A percentile compares a stretch with the other conserved stretches of the same genome.
Conservation (phyloP, 495 filamentous ascomycete species). For the Evernia prunastri region DNA sequence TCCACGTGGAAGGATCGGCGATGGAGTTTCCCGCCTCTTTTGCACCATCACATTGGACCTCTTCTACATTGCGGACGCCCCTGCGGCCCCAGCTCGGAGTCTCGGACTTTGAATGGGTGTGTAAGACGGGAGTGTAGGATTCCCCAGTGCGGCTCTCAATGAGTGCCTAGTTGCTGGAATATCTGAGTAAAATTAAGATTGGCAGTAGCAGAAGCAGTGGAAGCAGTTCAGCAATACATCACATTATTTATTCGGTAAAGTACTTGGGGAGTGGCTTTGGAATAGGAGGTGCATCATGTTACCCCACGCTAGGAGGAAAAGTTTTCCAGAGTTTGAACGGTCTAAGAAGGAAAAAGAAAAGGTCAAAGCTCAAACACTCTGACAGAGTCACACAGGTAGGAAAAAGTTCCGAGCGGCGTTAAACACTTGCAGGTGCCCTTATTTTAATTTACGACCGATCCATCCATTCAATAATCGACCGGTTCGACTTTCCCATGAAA, state of each 20-base stretch:
- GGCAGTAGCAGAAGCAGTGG: not conserved
- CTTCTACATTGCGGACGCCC: not conserved
- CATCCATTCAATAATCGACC: not conserved
- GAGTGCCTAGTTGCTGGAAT: not conserved
- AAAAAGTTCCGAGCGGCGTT: slow-evolving; percentile 9
- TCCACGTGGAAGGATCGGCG: slow-evolving; percentile 16
- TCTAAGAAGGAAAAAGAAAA: not conserved
- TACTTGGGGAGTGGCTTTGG: not conserved
- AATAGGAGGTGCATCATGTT: not conserved
- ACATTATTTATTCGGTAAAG: not conserved
- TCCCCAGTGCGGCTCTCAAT: not conserved
- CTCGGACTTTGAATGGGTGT: not conserved
- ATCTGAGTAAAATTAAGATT: not conserved
- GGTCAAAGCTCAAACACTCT: slow-evolving; percentile 12
- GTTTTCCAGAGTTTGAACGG: slow-evolving; percentile 1
- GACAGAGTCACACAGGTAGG: not conserved
- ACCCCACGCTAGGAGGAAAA: slow-evolving; percentile 10
- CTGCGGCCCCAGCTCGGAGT: not conserved
- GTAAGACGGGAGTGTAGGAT: not conserved
- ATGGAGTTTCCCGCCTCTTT: not conserved
- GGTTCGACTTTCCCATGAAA: not conserved
- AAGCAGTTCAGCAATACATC: not conserved
- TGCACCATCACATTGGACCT: slow-evolving; percentile 4
- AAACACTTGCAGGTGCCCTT: slow-evolving; percentile 6
- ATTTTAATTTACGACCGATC: not conserved